A percentile compares a stretch with the other conserved stretches of the same genome.
phyloP scores from a whole-genome alignment of 2,329 filamentous ascomycete species.

The Akanthomyces muscarius region DNA sequence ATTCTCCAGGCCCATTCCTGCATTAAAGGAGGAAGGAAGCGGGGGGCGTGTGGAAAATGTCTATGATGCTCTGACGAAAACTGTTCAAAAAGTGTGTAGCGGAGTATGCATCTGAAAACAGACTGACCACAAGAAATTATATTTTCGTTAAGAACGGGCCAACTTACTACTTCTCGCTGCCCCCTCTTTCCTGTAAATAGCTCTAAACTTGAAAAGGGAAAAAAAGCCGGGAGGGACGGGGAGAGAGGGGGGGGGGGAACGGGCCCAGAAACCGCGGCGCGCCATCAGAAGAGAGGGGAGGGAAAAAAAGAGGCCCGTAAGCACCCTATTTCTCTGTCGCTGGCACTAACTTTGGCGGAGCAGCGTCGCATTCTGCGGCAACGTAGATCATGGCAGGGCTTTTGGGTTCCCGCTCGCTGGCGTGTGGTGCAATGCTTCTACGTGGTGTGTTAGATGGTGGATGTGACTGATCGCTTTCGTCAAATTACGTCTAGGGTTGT shows the following conservation, averaged over 20 bases:
- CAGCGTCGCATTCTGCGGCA: constrained; percentile 11
- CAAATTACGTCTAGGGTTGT: neutral
- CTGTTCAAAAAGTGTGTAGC: no score
- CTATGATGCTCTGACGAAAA: no score
- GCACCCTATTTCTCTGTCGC: constrained; percentile 2
- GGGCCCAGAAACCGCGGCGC: neutral
- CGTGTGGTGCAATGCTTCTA: neutral
- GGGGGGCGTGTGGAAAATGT: neutral
- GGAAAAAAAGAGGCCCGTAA: neutral
- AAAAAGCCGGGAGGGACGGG: neutral
- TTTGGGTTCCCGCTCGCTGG: neutral
- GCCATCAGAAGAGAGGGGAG: neutral
- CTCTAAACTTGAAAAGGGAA: neutral
- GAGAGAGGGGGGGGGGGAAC: neutral
- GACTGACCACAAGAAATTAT: no score
- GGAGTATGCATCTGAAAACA: no score
- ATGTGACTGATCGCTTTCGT: neutral
- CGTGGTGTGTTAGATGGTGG: neutral
- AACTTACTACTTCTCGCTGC: no score
- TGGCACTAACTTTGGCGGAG: neutral
- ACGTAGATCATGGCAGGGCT: constrained; percentile 11
- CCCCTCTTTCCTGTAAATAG: neutral
- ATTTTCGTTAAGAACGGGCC: no score
- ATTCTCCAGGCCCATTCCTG: neutral
- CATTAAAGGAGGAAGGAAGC: neutral